Percentiles rank a stretch among this genome's conserved stretches.
phyloP scores from a whole-genome alignment of 768 basidiomycete genomes.

The Amanita subjunquillea region DNA sequence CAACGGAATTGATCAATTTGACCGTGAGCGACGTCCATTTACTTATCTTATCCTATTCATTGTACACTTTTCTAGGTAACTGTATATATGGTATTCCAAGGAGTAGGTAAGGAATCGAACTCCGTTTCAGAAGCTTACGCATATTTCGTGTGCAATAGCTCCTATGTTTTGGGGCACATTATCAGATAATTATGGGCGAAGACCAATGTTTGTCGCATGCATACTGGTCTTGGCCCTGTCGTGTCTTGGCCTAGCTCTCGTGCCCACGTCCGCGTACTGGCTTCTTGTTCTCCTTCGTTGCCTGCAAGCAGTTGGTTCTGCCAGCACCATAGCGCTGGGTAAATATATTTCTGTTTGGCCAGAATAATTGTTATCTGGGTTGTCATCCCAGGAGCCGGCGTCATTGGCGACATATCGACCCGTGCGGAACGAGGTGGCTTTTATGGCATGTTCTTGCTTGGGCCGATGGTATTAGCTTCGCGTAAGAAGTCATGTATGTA shows the following conservation, averaged over 20 bases:
- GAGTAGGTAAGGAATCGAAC: slow-evolving; percentile 31
- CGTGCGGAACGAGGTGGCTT: slow-evolving; percentile 68
- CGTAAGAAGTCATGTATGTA: slow-evolving; percentile 3
- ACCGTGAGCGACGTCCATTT: slow-evolving; percentile 35
- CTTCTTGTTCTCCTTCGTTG: slow-evolving; percentile 71
- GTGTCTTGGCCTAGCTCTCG: slow-evolving; percentile 49
- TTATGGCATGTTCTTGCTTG: slow-evolving; percentile 55
- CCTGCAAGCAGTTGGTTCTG: slow-evolving; percentile 69
- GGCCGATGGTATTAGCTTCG: slow-evolving; percentile 40
- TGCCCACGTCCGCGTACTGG: slow-evolving; percentile 58
- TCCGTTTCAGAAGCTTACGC: background rate
- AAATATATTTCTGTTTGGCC: slow-evolving; percentile 6
- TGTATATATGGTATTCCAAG: slow-evolving; percentile 64
- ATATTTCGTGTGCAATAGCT: slow-evolving; percentile 22
- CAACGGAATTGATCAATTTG: slow-evolving; percentile 65
- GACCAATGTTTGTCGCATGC: slow-evolving; percentile 55
- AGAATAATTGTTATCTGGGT: background rate
- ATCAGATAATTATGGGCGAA: slow-evolving; percentile 55
- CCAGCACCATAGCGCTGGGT: slow-evolving; percentile 72
- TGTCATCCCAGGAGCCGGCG: slow-evolving; percentile 50
- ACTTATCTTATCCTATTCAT: background rate
- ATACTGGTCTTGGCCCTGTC: slow-evolving; percentile 52
- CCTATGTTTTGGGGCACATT: slow-evolving; percentile 66
- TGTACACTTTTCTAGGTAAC: slow-evolving; percentile 33
- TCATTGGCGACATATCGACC: slow-evolving; percentile 69